A percentile compares a stretch with the other conserved stretches of the same genome.
These are phyloP conservation scores for Sanghuangporus sanghuang DNA, from an alignment of 1,284 basidiomycete species.

Conservation along the genomic window DNA sequence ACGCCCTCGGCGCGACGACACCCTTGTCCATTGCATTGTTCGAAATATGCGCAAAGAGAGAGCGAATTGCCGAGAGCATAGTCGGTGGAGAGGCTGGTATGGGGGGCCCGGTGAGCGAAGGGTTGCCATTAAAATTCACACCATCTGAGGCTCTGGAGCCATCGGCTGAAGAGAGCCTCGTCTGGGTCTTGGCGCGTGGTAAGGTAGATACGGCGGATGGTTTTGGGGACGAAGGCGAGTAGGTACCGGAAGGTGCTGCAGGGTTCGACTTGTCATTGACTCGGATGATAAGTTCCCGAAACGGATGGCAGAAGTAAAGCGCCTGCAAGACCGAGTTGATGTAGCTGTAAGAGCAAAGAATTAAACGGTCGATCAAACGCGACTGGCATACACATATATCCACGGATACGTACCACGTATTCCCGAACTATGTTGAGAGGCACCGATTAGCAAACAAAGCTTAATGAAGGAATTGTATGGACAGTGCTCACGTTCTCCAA, in stretches of 20 bases:
- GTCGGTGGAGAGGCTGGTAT: slow-evolving; percentile 67
- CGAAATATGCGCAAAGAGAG: slow-evolving; percentile 84
- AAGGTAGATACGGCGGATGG: slow-evolving; percentile 21
- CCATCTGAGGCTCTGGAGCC: slow-evolving; percentile 20
- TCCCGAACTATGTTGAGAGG: slow-evolving; percentile 59
- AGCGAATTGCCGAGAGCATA: slow-evolving; percentile 85
- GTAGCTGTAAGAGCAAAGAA: slow-evolving; percentile 54
- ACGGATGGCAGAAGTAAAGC: slow-evolving; percentile 84
- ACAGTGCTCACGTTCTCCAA: slow-evolving; percentile 81
- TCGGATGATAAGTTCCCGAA: slow-evolving; percentile 69
- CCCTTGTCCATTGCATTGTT: slow-evolving; percentile 72
- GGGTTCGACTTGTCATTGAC: slow-evolving; percentile 41
- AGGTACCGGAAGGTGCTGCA: slow-evolving; percentile 20
- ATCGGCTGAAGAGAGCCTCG: slow-evolving; percentile 36
- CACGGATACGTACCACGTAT: slow-evolving; percentile 61
- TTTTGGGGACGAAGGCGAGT: slow-evolving; percentile 22
- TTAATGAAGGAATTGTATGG: neutral
- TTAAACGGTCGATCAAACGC: slow-evolving; percentile 19
- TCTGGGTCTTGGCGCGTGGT: slow-evolving; percentile 22
- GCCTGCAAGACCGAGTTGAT: slow-evolving; percentile 97
- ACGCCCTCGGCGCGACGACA: slow-evolving; percentile 80
- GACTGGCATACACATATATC: neutral
- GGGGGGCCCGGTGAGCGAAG: slow-evolving; percentile 23
- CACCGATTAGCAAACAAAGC: slow-evolving; percentile 11
- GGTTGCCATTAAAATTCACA: slow-evolving; percentile 24